These are phyloP conservation scores for Agroathelia rolfsii DNA, from an alignment of 1,284 basidiomycete genomes.

Conservation along the genomic window DNA sequence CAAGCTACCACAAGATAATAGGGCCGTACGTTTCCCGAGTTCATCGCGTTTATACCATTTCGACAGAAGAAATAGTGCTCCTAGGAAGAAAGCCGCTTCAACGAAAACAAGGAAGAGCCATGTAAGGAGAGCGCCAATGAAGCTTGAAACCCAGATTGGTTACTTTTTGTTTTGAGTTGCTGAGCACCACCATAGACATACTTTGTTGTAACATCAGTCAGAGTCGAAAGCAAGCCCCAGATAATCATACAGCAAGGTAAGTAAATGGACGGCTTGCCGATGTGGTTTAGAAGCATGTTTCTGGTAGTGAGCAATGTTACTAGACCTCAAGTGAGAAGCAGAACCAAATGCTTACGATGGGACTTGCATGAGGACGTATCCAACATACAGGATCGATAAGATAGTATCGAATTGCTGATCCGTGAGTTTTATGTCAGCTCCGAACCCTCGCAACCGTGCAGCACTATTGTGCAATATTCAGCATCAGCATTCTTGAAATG, in stretches of 20 bases:
- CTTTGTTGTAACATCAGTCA: slow-evolving; percentile 38
- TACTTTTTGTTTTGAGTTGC: too few relatives aligned
- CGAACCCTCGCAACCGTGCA: slow-evolving; percentile 60
- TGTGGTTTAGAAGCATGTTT: slow-evolving; percentile 65
- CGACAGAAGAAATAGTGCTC: slow-evolving; percentile 4
- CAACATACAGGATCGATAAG: slow-evolving; percentile 67
- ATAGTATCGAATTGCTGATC: slow-evolving; percentile 63
- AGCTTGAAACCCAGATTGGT: too few relatives aligned
- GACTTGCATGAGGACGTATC: slow-evolving; percentile 74
- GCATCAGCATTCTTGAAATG: slow-evolving; percentile 3
- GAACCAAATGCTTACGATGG: slow-evolving; percentile 44
- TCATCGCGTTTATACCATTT: too few relatives aligned
- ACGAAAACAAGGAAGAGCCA: not conserved
- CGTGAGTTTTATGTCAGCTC: slow-evolving; percentile 53
- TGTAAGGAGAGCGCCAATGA: slow-evolving; percentile 3
- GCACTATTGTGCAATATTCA: slow-evolving; percentile 30
- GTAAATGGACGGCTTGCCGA: slow-evolving; percentile 67
- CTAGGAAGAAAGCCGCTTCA: slow-evolving; percentile 5
- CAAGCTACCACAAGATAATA: too few relatives aligned
- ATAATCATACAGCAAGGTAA: slow-evolving; percentile 61
- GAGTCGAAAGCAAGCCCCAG: slow-evolving; percentile 59
- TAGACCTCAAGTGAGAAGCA: slow-evolving; percentile 2
- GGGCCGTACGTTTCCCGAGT: too few relatives aligned
- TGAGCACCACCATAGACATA: too few relatives aligned
- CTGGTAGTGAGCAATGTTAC: slow-evolving; percentile 24